Conservation (phyloP, 345 rosid species). For the Boechera stricta region DNA sequence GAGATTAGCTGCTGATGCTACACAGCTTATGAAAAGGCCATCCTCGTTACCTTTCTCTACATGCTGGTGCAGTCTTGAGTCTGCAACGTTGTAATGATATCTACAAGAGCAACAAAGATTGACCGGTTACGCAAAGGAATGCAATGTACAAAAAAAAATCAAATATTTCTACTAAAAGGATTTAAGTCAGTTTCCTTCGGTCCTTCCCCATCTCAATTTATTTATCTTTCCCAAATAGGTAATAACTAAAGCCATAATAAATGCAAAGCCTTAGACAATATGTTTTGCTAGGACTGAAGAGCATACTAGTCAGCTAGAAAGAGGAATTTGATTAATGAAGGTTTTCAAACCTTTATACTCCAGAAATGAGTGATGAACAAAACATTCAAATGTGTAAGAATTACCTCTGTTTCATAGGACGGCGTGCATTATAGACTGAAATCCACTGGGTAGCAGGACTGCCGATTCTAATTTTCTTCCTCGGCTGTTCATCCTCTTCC, state of each 20-base stretch:
- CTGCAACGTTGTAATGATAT: constrained; percentile 96
- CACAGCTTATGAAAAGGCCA: constrained; percentile 84
- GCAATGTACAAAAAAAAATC: background rate
- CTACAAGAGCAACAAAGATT: constrained; percentile 51
- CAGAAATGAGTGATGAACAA: constrained; percentile 18
- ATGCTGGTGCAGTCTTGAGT: constrained; percentile 74
- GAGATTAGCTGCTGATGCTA: constrained; percentile 85
- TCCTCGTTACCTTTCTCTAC: constrained; percentile 95
- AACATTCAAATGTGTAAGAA: background rate
- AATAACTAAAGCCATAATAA: constrained; percentile 9
- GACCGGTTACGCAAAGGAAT: constrained; percentile 20
- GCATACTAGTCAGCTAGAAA: background rate
- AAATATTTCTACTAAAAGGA: background rate
- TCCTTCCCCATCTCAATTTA: background rate
- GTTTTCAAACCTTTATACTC: background rate
- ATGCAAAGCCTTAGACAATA: constrained; percentile 4
- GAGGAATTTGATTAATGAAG: constrained; percentile 7
- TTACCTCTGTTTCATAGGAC: constrained; percentile 96
- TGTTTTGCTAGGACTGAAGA: constrained; percentile 8
- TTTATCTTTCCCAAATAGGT: background rate
- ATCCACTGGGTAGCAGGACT: constrained; percentile 96
- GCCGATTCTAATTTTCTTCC: constrained; percentile 83
- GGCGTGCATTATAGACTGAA: constrained; percentile 88
- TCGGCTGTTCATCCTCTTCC: constrained; percentile 93
- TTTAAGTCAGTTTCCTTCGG: no score